Percentiles rank a stretch among this genome's conserved stretches.
Conservation (phyloP, 2,329 filamentous ascomycete genomes). For the Cladosporium phlei region DNA sequence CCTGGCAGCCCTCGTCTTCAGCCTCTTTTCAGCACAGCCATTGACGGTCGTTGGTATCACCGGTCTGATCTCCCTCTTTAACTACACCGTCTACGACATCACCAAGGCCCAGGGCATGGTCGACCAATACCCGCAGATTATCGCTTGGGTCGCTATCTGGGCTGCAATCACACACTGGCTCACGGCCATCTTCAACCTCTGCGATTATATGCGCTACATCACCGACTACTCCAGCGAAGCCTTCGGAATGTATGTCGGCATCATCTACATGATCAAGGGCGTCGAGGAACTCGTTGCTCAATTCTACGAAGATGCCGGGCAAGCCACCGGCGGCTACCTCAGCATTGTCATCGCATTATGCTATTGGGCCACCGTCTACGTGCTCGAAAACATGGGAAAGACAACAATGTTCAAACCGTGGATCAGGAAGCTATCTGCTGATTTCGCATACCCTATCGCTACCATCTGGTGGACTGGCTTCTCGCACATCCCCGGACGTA, state of each 20-base stretch:
- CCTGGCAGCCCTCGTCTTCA: conserved; percentile 52
- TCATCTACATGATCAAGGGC: conserved; percentile 53
- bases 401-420: conserved; percentile 42
- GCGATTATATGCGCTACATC: conserved; percentile 56
- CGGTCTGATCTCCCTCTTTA: conserved; percentile 51
- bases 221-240: conserved; percentile 53
- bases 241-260: conserved; percentile 53
- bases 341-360: conserved; percentile 48
- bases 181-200: conserved; percentile 47
- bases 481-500: conserved; percentile 46
- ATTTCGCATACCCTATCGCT: conserved; percentile 50
- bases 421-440: conserved; percentile 44
- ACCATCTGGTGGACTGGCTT: conserved; percentile 53
- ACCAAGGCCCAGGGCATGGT: conserved; percentile 44
- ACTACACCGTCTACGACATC: conserved; percentile 58
- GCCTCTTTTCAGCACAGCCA: conserved; percentile 48
- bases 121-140: conserved; percentile 49
- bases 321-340: conserved; percentile 42
- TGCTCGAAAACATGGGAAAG: conserved; percentile 45
- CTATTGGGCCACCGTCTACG: conserved; percentile 49
- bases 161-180: conserved; percentile 55
- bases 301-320: conserved; percentile 35
- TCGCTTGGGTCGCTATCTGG: conserved; percentile 55
- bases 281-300: conserved; percentile 52
- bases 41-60: conserved; percentile 58